Base-by-base conservation (phyloP, 192 early-diverging fungal genomes). In the Gonapodya prolifera region DNA sequence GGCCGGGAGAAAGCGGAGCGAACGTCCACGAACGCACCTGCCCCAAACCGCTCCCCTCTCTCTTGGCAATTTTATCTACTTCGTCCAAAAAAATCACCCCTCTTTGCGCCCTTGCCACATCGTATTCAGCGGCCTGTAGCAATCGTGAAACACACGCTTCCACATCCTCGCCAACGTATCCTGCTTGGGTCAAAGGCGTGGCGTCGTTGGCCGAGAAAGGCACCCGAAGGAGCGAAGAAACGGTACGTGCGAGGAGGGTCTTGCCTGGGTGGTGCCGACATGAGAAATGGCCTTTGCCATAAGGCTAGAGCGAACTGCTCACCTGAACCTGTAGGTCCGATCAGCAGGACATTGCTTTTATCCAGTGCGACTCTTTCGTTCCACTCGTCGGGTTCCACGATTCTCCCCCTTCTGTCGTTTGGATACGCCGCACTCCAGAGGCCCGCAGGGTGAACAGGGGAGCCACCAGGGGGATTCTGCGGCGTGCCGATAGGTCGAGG, bases 41-140 rank as follows among this genome's bases (percentile, higher is more conserved):
- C 45, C 45, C 45, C 45, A 61, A 16, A 8, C 45, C 45, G n/a
- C 31, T 34, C 0, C 45, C 45, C 45, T 91, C 88, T 75, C 92
- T 85, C 75, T 91, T 84, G 2, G 94, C 89, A 76, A 96, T 92
- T 83, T 96, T 96, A 86, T 96, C 94, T 76, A 96, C 94, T 80
- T 96, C 94, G 77, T 96, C 94, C 76, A 96, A 94, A 85, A 95
- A 96, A 28, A 96, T 89, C 74, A 96, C 94, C 0, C 94, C 94
- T 16, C 88, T 87, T 79, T 96, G 91, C 1, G 94, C 94, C 30
- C 89, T 89, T 34, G 89, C 87, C 36, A 96, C 92, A 75, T 96
- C 91, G 76, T 93, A 96, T 77, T 96, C 93, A 73, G 93, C 91
- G 80, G 85, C 89, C 82, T 96, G 94, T 74, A 96, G 81, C 61